Base-by-base conservation (phyloP, 306 rosid genomes). In the Vicia faba region DNA sequence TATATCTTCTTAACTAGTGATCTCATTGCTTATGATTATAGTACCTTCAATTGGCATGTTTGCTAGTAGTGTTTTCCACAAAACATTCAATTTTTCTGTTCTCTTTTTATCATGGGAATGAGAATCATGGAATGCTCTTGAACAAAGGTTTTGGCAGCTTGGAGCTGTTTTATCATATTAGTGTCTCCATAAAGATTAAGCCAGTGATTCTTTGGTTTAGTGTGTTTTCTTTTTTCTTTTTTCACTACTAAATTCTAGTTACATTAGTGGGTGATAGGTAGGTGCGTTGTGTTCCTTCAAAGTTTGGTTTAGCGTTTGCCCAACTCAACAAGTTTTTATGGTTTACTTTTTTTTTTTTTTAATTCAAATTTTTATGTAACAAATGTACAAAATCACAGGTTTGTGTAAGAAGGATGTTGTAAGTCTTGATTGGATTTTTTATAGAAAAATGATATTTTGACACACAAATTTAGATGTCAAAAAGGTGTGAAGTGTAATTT, bases 21-120 rank as follows among this genome's bases (percentile, higher is more conserved):
- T 26, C 65, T 31, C 33, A 9, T 54, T 62, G 43, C 70, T 20
- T 70, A 74, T 73, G 70, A 61, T 71, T 75, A 78, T 57, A 65
- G 49, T 74, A 54, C 72, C 41, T 38, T 61, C 20, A 41, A 43
- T 59, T 54, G 51, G 13, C 35, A 14, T 25, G 65, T 71, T 64
- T 78, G 69, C 70, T 56, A 48, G 57, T 78, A 56, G 62, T 78
- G 66, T 16, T 74, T 69, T 77, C 39, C 59, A 19, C 64, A 7
- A 13, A 55, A 62, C 44, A 43, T 6, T 12, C 39, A 56, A 46
- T 43, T 70, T 65, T 60, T 18, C 3, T 6, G 12, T 70, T 60
- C 26, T 58, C 61, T 36, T 60, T 58, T 44, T 50, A 71, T 50
- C 53, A 48, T 61, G 70, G 57, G 72, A 78, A 75, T 74, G 70